These are phyloP conservation scores for Plasmodium vinckei DNA, from an alignment of 169 alveolate species.

Conservation along the genomic window DNA sequence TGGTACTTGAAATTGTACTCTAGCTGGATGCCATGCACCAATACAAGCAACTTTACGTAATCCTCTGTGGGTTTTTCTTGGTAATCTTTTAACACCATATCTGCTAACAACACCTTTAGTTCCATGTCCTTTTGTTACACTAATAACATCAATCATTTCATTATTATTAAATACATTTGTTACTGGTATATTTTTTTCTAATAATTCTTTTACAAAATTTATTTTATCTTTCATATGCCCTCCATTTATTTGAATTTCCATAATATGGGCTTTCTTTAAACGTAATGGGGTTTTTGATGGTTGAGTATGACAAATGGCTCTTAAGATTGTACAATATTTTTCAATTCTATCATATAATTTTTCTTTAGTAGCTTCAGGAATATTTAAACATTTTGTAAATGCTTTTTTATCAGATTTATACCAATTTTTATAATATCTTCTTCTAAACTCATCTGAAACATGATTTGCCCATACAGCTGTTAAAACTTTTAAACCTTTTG, in stretches of 20 bases:
- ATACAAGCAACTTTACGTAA: constrained; percentile 99
- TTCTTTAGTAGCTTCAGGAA: constrained; percentile 92
- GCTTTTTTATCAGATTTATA: constrained; percentile 98
- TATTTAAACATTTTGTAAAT: constrained; percentile 96
- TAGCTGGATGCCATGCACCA: constrained; percentile 99
- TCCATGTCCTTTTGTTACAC: constrained; percentile 99
- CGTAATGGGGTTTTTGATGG: constrained; percentile 95
- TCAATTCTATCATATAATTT: constrained; percentile 94
- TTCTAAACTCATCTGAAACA: constrained; percentile 96
- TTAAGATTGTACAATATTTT: constrained; percentile 97
- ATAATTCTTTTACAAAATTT: constrained; percentile 94
- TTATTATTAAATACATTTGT: constrained; percentile 96
- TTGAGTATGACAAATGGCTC: constrained; percentile 99
- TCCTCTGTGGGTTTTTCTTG: constrained; percentile 99
- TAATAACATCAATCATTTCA: constrained; percentile 98
- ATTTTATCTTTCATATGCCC: constrained; percentile 98
- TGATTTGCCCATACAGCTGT: constrained; percentile 99
- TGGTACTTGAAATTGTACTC: constrained; percentile 99
- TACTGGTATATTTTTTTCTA: constrained; percentile 98
- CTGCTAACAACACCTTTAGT: constrained; percentile 99
- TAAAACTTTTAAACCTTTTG: constrained; percentile 98
- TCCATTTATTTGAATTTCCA: constrained; percentile 99
- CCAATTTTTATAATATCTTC: constrained; percentile 99
- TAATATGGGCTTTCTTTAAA: constrained; percentile 98
- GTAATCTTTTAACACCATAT: constrained; percentile 99